These are phyloP conservation scores for Rosellinia necatrix DNA, from an alignment of 2,329 filamentous ascomycete genomes.

Conservation along the genomic window DNA sequence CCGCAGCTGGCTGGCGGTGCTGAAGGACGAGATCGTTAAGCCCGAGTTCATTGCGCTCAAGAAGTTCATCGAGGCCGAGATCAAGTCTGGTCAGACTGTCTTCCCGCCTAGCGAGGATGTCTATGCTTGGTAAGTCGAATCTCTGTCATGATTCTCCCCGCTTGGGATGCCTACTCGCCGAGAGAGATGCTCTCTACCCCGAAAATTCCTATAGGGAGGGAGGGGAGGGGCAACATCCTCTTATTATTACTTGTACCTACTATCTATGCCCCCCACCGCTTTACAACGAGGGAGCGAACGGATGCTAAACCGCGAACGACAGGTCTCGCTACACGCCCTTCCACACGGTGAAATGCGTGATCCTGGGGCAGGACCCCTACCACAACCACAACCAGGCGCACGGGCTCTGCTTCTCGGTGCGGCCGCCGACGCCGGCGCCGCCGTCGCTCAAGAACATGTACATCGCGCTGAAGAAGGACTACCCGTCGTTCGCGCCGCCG, in stretches of 20 bases:
- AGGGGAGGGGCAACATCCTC: no score
- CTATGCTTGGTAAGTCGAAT: conserved; percentile 85
- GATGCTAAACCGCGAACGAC: not conserved
- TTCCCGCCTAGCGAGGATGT: conserved; percentile 89
- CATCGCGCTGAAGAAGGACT: conserved; percentile 83
- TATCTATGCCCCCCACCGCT: not conserved
- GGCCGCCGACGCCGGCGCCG: conserved; percentile 83
- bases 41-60: conserved; percentile 87
- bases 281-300: not conserved
- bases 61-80: conserved; percentile 81
- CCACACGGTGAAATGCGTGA: conserved; percentile 85
- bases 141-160: not conserved
- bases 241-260: not conserved
- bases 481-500: conserved; percentile 72
- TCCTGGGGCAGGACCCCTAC: conserved; percentile 96
- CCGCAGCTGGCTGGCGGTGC: conserved; percentile 85
- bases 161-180: not conserved
- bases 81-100: conserved; percentile 72
- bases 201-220: no score
- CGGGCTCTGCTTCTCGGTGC: conserved; percentile 93
- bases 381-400: conserved; percentile 96
- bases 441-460: conserved; percentile 95
- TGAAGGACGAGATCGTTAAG: conserved; percentile 83
- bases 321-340: conserved; percentile 96
- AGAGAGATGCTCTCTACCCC: no score